Base-by-base conservation (phyloP, 371 early-diverging fungal species). In the Rhizopus arrhizus region DNA sequence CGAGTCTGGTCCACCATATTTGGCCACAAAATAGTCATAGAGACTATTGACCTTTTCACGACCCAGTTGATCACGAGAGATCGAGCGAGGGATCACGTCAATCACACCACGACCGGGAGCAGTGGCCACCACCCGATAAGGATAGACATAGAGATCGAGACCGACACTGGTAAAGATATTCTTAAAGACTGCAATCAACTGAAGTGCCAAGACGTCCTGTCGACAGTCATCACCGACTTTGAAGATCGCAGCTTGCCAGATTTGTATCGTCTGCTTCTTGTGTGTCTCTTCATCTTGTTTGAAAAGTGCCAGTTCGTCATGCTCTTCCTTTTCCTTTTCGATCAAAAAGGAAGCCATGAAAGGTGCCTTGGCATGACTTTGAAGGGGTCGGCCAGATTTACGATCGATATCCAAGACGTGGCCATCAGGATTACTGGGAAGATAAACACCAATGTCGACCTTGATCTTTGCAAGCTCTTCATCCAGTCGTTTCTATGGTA, bases 221-320 rank as follows among this genome's bases (percentile, higher is more conserved):
- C 99, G 91, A 81, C 99, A 98, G 75, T 98, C 98, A 61, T 98
- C 98, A 50, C 98, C 98, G 56, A 97, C 98, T 82, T 99, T 99
- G 86, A 99, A 99, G 64, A 99, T 99, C 9, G 98, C 94, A 2
- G 92, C 87, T 66, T 93, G 90, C 85, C 80, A 85, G 12, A 82
- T 80, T 55, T 85, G 79, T 2, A 69, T 65, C 0, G 74, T 77
- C 34, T 68, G 69, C 31, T 68, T 16, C 29, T 48, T 10, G 6
- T 43, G 43, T 15, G 8, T 5, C 12, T 28, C 11, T n/a, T 48
- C 29, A 0, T 15, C 8, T 2, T 45, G 22, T 8, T 22, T 16
- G 31, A 38, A 8, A 38, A 38, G 40, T 4, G 40, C 40, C 55
- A 73, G 59, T 1, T 81, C 71, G 13, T 74, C 85, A 3, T 74